A percentile compares a stretch with the other conserved stretches of the same genome.
Conservation (phyloP, 1,284 basidiomycete genomes). For the Rhizoctonia solani region DNA sequence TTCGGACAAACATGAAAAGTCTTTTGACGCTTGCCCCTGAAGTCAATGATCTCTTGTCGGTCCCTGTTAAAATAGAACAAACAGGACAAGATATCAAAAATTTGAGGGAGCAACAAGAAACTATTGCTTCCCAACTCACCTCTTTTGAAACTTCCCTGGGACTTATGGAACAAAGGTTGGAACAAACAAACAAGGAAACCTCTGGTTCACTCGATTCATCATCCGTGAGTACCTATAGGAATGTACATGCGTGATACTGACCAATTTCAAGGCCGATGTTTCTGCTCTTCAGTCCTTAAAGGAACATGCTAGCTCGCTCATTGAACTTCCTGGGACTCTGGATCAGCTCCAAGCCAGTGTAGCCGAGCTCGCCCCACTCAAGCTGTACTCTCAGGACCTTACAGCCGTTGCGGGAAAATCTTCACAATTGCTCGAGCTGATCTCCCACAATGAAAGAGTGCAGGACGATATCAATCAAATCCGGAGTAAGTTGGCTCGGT, state of each 20-base stretch:
- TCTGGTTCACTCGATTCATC: neutral
- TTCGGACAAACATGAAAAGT: neutral
- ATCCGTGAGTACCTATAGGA: neutral
- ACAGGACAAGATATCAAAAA: neutral
- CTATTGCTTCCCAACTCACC: neutral
- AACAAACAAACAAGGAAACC: neutral
- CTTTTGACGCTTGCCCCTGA: neutral
- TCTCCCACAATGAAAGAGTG: neutral
- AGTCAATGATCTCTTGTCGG: neutral
- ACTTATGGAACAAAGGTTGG: neutral
- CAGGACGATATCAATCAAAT: neutral
- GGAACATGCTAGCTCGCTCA: neutral
- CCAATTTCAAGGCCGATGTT: neutral
- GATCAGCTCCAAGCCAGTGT: neutral
- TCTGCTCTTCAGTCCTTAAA: neutral
- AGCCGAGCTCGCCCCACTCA: neutral
- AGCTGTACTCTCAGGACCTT: neutral
- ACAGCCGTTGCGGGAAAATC: neutral
- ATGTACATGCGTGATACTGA: neutral
- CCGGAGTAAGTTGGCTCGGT: neutral
- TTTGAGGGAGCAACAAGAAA: neutral
- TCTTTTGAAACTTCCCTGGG: neutral
- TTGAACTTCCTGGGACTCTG: neutral
- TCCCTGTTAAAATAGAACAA: neutral
- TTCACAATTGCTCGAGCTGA: neutral